These are phyloP conservation scores for Coniochaeta prunicola DNA, from an alignment of 2,329 filamentous ascomycete species.

Conservation along the genomic window DNA sequence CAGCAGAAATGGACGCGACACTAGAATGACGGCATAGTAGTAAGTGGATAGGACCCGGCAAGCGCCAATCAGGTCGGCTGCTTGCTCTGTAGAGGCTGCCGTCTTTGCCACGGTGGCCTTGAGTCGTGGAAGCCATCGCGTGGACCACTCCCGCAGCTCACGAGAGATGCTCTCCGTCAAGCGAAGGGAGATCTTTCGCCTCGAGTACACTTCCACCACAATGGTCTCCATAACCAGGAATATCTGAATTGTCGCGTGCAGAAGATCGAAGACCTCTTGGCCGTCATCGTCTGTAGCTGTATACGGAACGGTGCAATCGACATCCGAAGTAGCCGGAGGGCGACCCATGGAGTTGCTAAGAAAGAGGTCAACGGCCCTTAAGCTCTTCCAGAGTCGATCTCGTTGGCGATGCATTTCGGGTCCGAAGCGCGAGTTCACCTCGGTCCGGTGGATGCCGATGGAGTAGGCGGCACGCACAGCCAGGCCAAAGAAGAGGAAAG, in stretches of 20 bases:
- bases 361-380: conserved; percentile 44
- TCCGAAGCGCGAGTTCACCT: conserved; percentile 46
- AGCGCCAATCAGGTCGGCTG: conserved; percentile 32
- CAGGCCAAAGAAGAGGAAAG: conserved; percentile 47
- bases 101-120: conserved; percentile 27
- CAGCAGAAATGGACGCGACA: conserved; percentile 48
- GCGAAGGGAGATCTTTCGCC: conserved; percentile 43
- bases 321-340: conserved; percentile 44
- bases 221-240: conserved; percentile 43
- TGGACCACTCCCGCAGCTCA: conserved; percentile 44
- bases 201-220: conserved; percentile 44
- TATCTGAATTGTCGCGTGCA: conserved; percentile 46
- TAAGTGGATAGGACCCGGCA: conserved; percentile 46
- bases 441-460: conserved; percentile 44
- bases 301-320: conserved; percentile 47
- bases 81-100: conserved; percentile 14
- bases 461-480: conserved; percentile 45
- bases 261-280: conserved; percentile 33
- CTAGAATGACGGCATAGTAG: conserved; percentile 51
- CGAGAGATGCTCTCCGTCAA: conserved; percentile 46
- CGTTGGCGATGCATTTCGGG: conserved; percentile 32
- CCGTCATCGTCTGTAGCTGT: conserved; percentile 24
- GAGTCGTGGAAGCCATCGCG: conserved; percentile 37
- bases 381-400: conserved; percentile 46
- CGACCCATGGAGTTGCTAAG: conserved; percentile 47